These are phyloP conservation scores for Porodaedalea pini DNA, from an alignment of 1,284 basidiomycete genomes.

Conservation along the genomic window DNA sequence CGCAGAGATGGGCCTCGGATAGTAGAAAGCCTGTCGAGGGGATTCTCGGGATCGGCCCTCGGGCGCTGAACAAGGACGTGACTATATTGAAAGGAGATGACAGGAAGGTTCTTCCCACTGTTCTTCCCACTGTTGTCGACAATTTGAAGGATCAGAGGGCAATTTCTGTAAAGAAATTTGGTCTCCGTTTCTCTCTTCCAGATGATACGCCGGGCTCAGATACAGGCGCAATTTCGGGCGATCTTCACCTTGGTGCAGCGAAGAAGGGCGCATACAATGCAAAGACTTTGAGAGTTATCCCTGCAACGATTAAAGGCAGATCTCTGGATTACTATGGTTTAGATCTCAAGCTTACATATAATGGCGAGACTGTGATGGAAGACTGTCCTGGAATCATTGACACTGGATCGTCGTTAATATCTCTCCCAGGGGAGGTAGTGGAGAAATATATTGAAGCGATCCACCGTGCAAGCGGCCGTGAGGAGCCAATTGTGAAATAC, in stretches of 20 bases:
- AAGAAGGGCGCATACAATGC: background rate
- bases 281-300: background rate
- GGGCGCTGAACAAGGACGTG: background rate
- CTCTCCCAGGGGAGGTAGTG: no score
- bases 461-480: no score
- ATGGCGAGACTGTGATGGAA: background rate
- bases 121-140: background rate
- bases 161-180: background rate
- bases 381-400: background rate
- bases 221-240: background rate
- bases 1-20: background rate
- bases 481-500: no score
- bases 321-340: background rate
- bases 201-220: background rate
- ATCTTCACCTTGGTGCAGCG: no score
- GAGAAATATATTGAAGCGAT: no score
- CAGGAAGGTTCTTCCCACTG: background rate
- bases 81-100: background rate
- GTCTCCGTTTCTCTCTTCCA: background rate
- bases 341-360: background rate
- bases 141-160: background rate
- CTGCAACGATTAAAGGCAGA: background rate
- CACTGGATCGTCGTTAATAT: no score
- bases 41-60: background rate
- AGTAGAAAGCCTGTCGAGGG: background rate